A percentile compares a stretch with the other conserved stretches of the same genome.
Evolutionary conservation across 495 filamentous ascomycete genomes (phyloP).

Genomic region (Massariosphaeria phaeospora): DNA sequence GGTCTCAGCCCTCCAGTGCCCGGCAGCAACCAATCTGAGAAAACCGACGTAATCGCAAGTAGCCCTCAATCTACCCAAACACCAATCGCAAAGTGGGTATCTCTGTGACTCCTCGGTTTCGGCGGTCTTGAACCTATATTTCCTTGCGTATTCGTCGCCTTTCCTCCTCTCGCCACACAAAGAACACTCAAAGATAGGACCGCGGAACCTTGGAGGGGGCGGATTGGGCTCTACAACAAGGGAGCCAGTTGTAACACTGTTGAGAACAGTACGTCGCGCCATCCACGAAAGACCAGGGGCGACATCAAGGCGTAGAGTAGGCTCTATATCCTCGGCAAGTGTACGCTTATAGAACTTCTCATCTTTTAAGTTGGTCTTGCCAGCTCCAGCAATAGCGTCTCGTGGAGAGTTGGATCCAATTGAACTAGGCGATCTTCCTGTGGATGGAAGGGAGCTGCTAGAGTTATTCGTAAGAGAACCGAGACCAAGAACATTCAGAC

Average conservation of each 20-base stretch:
- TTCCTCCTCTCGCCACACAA: conserved; percentile 81
- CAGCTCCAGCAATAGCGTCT: conserved; percentile 17
- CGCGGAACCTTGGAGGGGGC: conserved; percentile 49
- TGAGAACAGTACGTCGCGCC: conserved; percentile 74
- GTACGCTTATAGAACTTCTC: conserved; percentile 89
- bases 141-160: conserved; percentile 63
- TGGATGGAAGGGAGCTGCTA: conserved; percentile 37
- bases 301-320: conserved; percentile 79
- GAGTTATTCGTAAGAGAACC: conserved; percentile 42
- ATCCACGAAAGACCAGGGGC: conserved; percentile 93
- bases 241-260: conserved; percentile 76
- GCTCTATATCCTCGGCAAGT: conserved; percentile 86
- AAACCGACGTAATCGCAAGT: conserved; percentile 91
- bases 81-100: conserved; percentile 87
- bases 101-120: conserved; percentile 78
- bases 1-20: conserved; percentile 74
- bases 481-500: conserved; percentile 57
- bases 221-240: conserved; percentile 86
- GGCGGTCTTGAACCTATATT: conserved; percentile 82
- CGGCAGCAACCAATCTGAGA: conserved; percentile 81
- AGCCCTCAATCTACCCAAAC: conserved; percentile 73
- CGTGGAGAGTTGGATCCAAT: conserved; percentile 31
- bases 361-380: conserved; percentile 64
- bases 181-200: conserved; percentile 64
- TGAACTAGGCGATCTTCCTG: conserved; percentile 20